A percentile compares a stretch with the other conserved stretches of the same genome.
phyloP scores from a whole-genome alignment of 2,329 filamentous ascomycete genomes.

The Corniculantispora saksenae region DNA sequence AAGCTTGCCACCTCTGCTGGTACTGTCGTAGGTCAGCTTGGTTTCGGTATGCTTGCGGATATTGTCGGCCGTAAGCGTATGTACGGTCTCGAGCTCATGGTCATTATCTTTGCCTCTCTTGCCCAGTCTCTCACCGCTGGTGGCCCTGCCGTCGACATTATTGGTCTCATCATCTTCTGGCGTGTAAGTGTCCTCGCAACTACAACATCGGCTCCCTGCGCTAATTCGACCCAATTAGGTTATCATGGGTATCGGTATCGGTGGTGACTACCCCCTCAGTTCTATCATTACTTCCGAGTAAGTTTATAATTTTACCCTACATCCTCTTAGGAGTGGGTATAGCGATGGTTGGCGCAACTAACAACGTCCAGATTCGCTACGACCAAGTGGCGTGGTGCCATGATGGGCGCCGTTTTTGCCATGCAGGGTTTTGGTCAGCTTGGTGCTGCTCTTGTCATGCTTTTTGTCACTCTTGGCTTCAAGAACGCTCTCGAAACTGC shows the following conservation, averaged over 20 bases:
- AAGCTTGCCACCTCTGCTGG: constrained; percentile 83
- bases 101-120: constrained; percentile 78
- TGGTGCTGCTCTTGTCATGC: constrained; percentile 70
- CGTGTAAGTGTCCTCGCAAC: constrained; percentile 38
- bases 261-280: constrained; percentile 73
- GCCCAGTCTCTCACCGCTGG: constrained; percentile 67
- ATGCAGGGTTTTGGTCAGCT: constrained; percentile 88
- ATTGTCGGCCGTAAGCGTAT: constrained; percentile 70
- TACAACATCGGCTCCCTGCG: rapidly evolving
- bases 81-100: constrained; percentile 75
- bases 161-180: constrained; percentile 77
- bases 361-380: constrained; percentile 58
- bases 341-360: neutral
- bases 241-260: constrained; percentile 57
- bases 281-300: constrained; percentile 84
- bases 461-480: constrained; percentile 74
- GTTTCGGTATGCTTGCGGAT: constrained; percentile 79
- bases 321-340: neutral
- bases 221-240: constrained; percentile 38
- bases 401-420: constrained; percentile 85
- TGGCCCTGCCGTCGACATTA: constrained; percentile 63
- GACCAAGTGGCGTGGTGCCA: constrained; percentile 81
- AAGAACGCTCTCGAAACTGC: constrained; percentile 57
- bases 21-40: constrained; percentile 79
- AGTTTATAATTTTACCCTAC: constrained; percentile 20